Evolutionary conservation across 2,329 filamentous ascomycete genomes (phyloP).

Genomic region (Beauveria bassiana): DNA sequence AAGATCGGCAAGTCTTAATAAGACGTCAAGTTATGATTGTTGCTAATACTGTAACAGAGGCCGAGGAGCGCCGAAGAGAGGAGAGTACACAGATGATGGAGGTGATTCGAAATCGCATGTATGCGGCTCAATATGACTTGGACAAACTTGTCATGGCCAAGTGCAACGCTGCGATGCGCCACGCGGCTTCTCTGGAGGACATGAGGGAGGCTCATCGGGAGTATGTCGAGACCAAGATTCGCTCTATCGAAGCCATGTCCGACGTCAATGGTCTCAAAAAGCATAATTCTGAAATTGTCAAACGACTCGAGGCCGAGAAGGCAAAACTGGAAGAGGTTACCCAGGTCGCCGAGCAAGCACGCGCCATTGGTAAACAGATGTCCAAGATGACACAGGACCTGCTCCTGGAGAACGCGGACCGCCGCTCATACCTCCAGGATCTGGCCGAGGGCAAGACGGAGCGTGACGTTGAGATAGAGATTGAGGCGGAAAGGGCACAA

Average conservation of each 20-base stretch:
- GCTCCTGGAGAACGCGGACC: constrained; percentile 30
- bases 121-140: constrained; percentile 43
- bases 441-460: constrained; percentile 43
- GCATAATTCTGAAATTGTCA: constrained; percentile 54
- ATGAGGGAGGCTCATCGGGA: constrained; percentile 56
- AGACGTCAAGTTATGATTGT: not conserved
- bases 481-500: constrained; percentile 64
- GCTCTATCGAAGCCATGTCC: constrained; percentile 72
- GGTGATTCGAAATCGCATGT: constrained; percentile 31
- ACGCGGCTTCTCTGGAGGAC: constrained; percentile 51
- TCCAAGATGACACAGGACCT: constrained; percentile 31
- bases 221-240: constrained; percentile 61
- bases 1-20: constrained; percentile 53
- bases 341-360: constrained; percentile 29
- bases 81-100: constrained; percentile 25
- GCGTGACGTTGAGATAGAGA: constrained; percentile 63
- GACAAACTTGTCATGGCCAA: constrained; percentile 50
- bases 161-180: constrained; percentile 42
- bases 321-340: constrained; percentile 30
- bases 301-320: constrained; percentile 40
- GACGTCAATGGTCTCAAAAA: constrained; percentile 63
- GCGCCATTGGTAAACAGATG: constrained; percentile 26
- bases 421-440: constrained; percentile 32
- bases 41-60: constrained; percentile 22
- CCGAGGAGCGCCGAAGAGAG: constrained; percentile 26